Conservation (phyloP, 1,284 basidiomycete genomes). For the Ustilago shanxiensis region DNA sequence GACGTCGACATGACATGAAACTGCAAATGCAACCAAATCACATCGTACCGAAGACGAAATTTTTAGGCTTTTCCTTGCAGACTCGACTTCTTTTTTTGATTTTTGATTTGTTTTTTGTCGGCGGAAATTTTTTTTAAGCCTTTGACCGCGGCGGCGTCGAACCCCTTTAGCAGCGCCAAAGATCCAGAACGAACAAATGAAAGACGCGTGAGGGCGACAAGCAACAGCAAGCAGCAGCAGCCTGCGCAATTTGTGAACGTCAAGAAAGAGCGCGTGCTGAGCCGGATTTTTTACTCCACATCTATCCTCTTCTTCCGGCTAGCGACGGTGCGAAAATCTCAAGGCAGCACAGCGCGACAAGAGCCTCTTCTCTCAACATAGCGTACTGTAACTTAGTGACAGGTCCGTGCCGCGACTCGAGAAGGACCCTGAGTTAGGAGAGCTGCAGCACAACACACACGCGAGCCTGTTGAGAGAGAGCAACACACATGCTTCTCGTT, state of each 20-base stretch:
- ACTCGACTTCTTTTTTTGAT: constrained; percentile 6
- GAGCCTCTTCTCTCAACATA: too few species aligned
- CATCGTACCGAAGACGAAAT: too few species aligned
- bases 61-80: not conserved
- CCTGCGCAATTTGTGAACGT: not conserved
- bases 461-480: not conserved
- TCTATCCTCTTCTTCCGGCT: not conserved
- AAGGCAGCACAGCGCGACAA: constrained; percentile 5
- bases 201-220: constrained; percentile 7
- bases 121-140: constrained; percentile 22
- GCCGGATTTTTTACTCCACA: constrained; percentile 11
- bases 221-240: not conserved
- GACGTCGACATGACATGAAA: constrained; percentile 1
- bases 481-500: constrained; percentile 10
- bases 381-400: too few species aligned
- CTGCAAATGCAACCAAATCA: not conserved
- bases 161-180: not conserved
- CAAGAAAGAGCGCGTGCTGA: not conserved
- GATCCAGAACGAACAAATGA: not conserved
- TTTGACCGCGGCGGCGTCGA: not conserved
- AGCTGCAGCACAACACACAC: too few species aligned
- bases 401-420: constrained; percentile 11
- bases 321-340: not conserved
- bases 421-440: not conserved
- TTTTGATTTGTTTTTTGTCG: constrained; percentile 10